Percentiles rank a stretch among this genome's conserved stretches.
Conservation (phyloP, 805 yeast genomes). For the Starmerella ratchasimensis region DNA sequence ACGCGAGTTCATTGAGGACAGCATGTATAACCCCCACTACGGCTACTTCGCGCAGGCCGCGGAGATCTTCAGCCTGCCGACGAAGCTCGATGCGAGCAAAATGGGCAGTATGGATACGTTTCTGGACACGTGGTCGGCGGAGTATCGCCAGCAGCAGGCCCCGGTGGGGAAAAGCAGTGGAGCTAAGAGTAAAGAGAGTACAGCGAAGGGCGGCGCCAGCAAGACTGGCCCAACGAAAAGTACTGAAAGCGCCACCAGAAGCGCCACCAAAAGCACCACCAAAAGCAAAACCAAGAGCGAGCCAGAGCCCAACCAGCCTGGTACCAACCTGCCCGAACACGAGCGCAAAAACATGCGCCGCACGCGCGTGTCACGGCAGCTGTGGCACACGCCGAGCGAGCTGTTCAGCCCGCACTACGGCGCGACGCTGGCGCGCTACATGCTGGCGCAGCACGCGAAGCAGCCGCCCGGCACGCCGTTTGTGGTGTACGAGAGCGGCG, state of each 20-base stretch:
- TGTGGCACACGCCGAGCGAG: constrained; percentile 88
- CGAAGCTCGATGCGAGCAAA: constrained; percentile 48
- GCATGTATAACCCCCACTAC: constrained; percentile 64
- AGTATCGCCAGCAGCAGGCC: constrained; percentile 30
- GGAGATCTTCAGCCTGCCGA: constrained; percentile 54
- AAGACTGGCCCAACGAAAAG: not conserved
- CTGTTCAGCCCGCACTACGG: constrained; percentile 72
- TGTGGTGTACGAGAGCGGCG: constrained; percentile 75
- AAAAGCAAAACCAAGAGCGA: not conserved
- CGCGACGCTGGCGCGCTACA: constrained; percentile 68
- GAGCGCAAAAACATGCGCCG: constrained; percentile 6
- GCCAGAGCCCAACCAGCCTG: too few relatives aligned
- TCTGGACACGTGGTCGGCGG: constrained; percentile 49
- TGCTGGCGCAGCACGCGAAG: constrained; percentile 45
- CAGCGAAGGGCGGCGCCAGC: too few relatives aligned
- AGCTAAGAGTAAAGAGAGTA: too few relatives aligned
- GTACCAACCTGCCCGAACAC: not conserved
- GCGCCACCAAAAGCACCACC: not conserved
- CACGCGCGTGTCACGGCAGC: constrained; percentile 30
- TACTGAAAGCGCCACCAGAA: too few relatives aligned
- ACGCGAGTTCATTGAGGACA: constrained; percentile 72
- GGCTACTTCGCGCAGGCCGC: constrained; percentile 75
- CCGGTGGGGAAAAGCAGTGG: not conserved
- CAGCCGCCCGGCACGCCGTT: constrained; percentile 47
- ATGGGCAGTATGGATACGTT: constrained; percentile 56